Base-by-base conservation (phyloP, 2,329 filamentous ascomycete genomes). In the Fusarium sp. region DNA sequence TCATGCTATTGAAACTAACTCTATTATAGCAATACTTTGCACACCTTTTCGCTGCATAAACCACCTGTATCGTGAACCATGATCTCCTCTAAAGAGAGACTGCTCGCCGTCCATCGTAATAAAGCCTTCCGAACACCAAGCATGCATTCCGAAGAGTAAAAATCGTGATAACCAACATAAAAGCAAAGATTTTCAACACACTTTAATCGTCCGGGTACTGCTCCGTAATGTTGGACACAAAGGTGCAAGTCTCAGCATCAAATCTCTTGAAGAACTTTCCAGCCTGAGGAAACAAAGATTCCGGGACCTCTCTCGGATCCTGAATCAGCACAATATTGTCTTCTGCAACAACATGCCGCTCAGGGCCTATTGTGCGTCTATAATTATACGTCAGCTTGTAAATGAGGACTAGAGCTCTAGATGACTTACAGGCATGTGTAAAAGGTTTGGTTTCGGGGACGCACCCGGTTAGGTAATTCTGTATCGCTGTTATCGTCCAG, bases 181-280 rank as follows among this genome's bases (percentile, higher is more conserved):
- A 54, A 50, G 32, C 35, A 46, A 25, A 50, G 23, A n/a, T 44
- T 40, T 21, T 52, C 13, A 21, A 35, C 33, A n/a, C 23, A 32
- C 46, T 52, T 79, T 72, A 97, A 82, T 97, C 94, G 79, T 97
- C 93, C 2, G 96, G 96, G 81, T 95, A 98, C 78, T 95, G 91
- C 76, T 97, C 94, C 75, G 83, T 83, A 37, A 89, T 79, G 81
- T 98, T 98, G 76, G 94, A 97, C 37, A 97, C 87, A 83, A 98
- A 99, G 8, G 83, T 86, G 74, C 90, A 90, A 1, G 83, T 86
- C 38, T 84, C 84, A 9, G 81, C 79, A 81, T 98, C 94, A 86
- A 95, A 98, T 46, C 94, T 87, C 82, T 94, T 97, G 82, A 99
- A 98, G 81, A 94, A 94, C 76, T 92, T 92, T 1, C 96, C 96